These are phyloP conservation scores for Cyberlindnera xylosilytica DNA, from an alignment of 805 yeast species.

Conservation along the genomic window DNA sequence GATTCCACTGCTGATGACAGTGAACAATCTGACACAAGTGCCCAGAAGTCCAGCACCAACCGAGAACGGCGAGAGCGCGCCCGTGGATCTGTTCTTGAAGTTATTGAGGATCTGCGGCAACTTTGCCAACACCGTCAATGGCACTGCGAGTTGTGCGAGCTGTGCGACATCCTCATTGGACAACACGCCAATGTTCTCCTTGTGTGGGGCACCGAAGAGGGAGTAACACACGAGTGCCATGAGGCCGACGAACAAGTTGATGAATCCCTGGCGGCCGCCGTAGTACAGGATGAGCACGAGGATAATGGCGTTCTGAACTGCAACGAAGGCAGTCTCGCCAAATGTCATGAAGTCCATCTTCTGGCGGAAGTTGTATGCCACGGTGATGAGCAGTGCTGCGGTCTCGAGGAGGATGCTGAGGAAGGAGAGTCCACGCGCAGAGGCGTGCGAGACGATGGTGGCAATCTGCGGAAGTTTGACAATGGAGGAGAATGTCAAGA, in stretches of 20 bases:
- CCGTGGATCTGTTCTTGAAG: conserved; percentile 38
- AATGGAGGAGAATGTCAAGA: conserved; percentile 34
- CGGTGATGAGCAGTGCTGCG: conserved; percentile 30
- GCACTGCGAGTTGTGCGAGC: conserved; percentile 34
- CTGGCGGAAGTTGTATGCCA: conserved; percentile 35
- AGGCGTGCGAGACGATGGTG: conserved; percentile 29
- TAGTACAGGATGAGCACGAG: conserved; percentile 28
- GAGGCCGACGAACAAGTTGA: conserved; percentile 22
- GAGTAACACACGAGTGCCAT: conserved; percentile 18
- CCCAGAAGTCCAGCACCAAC: conserved; percentile 37
- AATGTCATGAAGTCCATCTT: conserved; percentile 36
- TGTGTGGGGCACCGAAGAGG: conserved; percentile 20
- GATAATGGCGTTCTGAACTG: conserved; percentile 34
- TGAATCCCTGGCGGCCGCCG: conserved; percentile 13
- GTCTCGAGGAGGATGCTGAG: conserved; percentile 33
- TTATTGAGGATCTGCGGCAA: conserved; percentile 41
- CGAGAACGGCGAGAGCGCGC: conserved; percentile 36
- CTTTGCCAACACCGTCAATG: conserved; percentile 34
- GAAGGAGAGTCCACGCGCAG: conserved; percentile 36
- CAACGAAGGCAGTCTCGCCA: conserved; percentile 36
- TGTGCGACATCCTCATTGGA: conserved; percentile 18
- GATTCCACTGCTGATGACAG: conserved; percentile 34
- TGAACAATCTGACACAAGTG: conserved; percentile 36
- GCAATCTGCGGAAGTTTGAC: conserved; percentile 42
- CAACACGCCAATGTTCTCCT: conserved; percentile 22